Percentiles rank a stretch among this genome's conserved stretches.
Evolutionary conservation across 2,329 filamentous ascomycete genomes (phyloP).

Genomic region (Hansfordia pulvinata): DNA sequence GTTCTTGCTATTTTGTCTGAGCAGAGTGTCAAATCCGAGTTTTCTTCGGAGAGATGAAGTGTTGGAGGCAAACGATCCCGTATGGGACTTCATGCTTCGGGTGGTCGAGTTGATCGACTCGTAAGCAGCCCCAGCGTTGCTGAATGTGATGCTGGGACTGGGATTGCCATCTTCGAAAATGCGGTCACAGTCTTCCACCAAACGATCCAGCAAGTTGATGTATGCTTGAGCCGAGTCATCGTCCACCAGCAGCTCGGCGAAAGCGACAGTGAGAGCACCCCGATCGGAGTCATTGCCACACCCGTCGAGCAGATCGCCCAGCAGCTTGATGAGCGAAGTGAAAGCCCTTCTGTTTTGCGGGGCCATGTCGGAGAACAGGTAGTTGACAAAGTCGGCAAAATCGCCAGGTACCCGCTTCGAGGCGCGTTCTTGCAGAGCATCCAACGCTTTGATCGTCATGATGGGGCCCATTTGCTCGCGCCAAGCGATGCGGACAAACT

Average conservation of each 20-base stretch:
- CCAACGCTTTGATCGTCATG: slow-evolving; percentile 57
- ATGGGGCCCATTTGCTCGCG: slow-evolving; percentile 77
- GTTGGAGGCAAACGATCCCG: slow-evolving; percentile 71
- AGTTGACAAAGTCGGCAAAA: slow-evolving; percentile 56
- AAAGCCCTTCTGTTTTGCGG: slow-evolving; percentile 66
- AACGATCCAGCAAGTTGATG: slow-evolving; percentile 75
- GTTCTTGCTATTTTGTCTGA: slow-evolving; percentile 67
- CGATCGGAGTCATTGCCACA: slow-evolving; percentile 86
- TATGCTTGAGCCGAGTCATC: slow-evolving; percentile 69
- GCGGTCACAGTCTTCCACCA: slow-evolving; percentile 79
- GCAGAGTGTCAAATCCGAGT: slow-evolving; percentile 65
- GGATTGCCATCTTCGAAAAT: slow-evolving; percentile 57
- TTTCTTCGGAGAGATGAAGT: slow-evolving; percentile 74
- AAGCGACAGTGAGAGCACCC: slow-evolving; percentile 75
- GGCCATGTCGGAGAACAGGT: slow-evolving; percentile 50
- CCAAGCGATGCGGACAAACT: slow-evolving; percentile 82
- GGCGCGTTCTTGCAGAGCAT: slow-evolving; percentile 57
- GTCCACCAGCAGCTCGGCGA: slow-evolving; percentile 73
- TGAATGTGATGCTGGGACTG: slow-evolving; percentile 21
- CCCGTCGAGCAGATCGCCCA: slow-evolving; percentile 78
- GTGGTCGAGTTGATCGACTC: slow-evolving; percentile 48
- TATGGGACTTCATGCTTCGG: slow-evolving; percentile 45
- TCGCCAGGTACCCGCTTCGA: slow-evolving; percentile 57
- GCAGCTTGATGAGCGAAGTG: slow-evolving; percentile 67
- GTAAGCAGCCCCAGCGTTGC: slow-evolving; percentile 31